Conservation (phyloP, 352 stramenopile species). For the Phytophthora niederhauseri region DNA sequence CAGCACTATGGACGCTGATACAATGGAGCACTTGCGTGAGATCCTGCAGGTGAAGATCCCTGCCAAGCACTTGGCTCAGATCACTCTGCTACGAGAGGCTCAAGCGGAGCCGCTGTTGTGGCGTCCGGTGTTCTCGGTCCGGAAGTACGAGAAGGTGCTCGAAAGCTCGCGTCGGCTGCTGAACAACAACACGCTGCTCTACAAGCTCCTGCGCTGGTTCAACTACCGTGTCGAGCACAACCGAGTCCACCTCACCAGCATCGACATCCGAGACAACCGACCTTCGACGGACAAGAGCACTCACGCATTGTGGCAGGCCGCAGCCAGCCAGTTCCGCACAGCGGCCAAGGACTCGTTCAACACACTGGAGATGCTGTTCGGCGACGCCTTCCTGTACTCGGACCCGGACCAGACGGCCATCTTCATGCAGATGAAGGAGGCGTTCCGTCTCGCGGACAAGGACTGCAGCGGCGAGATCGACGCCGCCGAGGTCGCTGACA, state of each 20-base stretch:
- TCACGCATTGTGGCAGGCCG: slow-evolving; percentile 53
- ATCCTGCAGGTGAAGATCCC: slow-evolving; percentile 67
- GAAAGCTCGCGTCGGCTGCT: slow-evolving; percentile 66
- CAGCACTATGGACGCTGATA: slow-evolving; percentile 53
- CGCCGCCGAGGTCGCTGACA: slow-evolving; percentile 71
- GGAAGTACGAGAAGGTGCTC: slow-evolving; percentile 73
- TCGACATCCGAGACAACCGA: slow-evolving; percentile 55
- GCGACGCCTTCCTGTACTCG: slow-evolving; percentile 75
- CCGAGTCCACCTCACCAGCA: slow-evolving; percentile 42
- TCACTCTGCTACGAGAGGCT: slow-evolving; percentile 55
- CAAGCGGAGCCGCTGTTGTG: slow-evolving; percentile 67
- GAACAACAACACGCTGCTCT: slow-evolving; percentile 81
- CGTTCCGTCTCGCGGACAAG: slow-evolving; percentile 72
- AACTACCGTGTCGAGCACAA: slow-evolving; percentile 57
- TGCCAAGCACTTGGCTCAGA: slow-evolving; percentile 50
- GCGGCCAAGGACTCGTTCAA: slow-evolving; percentile 69
- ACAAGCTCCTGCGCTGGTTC: slow-evolving; percentile 77
- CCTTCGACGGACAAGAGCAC: slow-evolving; percentile 16
- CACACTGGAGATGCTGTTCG: slow-evolving; percentile 69
- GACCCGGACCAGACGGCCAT: slow-evolving; percentile 78
- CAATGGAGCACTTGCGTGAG: slow-evolving; percentile 46
- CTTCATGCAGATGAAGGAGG: slow-evolving; percentile 89
- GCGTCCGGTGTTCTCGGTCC: slow-evolving; percentile 62
- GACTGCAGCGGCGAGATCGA: slow-evolving; percentile 83
- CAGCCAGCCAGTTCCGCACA: slow-evolving; percentile 48